A percentile compares a stretch with the other conserved stretches of the same genome.
phyloP scores from a whole-genome alignment of 768 basidiomycete genomes.

The Termitomyces titanicus region DNA sequence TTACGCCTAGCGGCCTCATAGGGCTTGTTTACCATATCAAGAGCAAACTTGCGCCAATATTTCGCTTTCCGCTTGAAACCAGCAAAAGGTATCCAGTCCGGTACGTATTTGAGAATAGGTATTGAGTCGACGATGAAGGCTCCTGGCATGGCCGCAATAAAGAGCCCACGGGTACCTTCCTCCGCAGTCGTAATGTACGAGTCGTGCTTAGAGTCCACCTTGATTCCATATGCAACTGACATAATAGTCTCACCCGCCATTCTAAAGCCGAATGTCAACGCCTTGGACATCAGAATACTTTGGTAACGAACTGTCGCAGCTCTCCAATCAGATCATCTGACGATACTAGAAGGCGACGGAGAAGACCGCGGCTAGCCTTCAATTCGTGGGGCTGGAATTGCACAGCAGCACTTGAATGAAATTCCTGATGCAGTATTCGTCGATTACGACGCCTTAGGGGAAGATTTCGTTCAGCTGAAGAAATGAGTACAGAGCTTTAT shows the following conservation, averaged over 20 bases:
- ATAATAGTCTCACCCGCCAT: constrained; percentile 26
- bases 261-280: background rate
- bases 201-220: constrained; percentile 27
- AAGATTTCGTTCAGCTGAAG: background rate
- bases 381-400: constrained; percentile 20
- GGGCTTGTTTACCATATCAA: constrained; percentile 20
- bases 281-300: no score
- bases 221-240: constrained; percentile 30
- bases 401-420: constrained; percentile 15
- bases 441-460: constrained; percentile 21
- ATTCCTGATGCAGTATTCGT: constrained; percentile 19
- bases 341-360: constrained; percentile 17
- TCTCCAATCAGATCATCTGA: constrained; percentile 15
- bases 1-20: constrained; percentile 16
- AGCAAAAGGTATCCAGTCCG: constrained; percentile 32
- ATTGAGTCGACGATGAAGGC: constrained; percentile 30
- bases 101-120: constrained; percentile 28
- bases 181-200: constrained; percentile 30
- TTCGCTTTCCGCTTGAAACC: constrained; percentile 31
- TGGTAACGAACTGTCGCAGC: constrained; percentile 9
- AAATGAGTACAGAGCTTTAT: no score
- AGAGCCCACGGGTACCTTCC: constrained; percentile 23
- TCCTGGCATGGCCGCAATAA: constrained; percentile 23
- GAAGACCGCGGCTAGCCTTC: constrained; percentile 17
- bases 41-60: constrained; percentile 17